phyloP scores from a whole-genome alignment of 129 eudicot genomes.

The Lactuca sativa region DNA sequence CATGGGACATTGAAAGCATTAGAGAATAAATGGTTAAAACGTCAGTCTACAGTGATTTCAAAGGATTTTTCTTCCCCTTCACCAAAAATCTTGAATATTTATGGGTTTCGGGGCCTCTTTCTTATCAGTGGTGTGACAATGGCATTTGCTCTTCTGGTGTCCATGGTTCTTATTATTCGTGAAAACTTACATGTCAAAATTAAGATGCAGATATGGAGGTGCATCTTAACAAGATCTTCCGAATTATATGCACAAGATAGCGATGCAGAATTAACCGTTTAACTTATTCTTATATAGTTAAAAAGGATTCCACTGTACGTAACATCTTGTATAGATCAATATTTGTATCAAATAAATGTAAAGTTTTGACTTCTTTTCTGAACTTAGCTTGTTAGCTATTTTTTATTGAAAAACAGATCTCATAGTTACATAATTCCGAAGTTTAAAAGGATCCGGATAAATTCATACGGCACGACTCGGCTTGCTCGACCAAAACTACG shows the following conservation, averaged over 20 bases:
- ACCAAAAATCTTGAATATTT: neutral
- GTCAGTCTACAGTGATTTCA: neutral
- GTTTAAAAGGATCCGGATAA: too few species aligned
- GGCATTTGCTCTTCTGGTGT: neutral
- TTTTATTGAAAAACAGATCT: too few species aligned
- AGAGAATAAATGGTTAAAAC: neutral
- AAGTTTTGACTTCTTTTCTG: too few species aligned
- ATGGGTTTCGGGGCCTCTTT: neutral
- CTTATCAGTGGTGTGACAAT: neutral
- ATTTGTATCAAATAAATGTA: too few species aligned
- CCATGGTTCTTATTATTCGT: neutral
- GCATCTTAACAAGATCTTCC: neutral
- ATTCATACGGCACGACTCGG: too few species aligned
- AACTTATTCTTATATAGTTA: too few species aligned
- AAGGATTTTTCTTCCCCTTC: neutral
- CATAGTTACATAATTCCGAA: too few species aligned
- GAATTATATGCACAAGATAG: neutral
- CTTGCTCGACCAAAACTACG: too few species aligned
- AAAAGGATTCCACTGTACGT: too few species aligned
- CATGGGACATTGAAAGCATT: neutral
- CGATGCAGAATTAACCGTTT: neutral
- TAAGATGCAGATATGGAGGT: neutral
- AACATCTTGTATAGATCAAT: too few species aligned
- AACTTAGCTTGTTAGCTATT: too few species aligned
- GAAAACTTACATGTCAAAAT: neutral